These are phyloP conservation scores for Paraphaeosphaeria sporulosa DNA, from an alignment of 2,329 filamentous ascomycete species.

Conservation along the genomic window DNA sequence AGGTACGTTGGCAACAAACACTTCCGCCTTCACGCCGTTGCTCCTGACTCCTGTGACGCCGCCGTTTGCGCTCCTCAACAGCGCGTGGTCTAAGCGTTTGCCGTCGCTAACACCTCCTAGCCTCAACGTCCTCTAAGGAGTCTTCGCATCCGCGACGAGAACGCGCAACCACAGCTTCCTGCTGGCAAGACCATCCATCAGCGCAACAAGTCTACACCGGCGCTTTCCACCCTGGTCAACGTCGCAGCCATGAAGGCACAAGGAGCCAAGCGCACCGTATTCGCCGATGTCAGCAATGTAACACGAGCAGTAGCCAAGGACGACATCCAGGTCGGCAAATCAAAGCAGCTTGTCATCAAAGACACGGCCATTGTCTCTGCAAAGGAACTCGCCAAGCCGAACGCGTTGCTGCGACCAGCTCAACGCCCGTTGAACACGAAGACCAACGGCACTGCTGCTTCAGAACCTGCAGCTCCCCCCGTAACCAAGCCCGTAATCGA, in stretches of 20 bases:
- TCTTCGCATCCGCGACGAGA: conserved; percentile 74
- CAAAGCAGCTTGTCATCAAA: conserved; percentile 48
- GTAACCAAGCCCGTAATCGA: conserved; percentile 36
- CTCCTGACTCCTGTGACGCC: conserved; percentile 3
- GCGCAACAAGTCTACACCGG: conserved; percentile 80
- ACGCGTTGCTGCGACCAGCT: conserved; percentile 64
- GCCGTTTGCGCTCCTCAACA: conserved; percentile 15
- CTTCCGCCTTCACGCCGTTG: neutral
- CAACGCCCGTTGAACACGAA: conserved; percentile 61
- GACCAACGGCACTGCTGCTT: conserved; percentile 25
- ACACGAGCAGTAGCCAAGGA: conserved; percentile 57
- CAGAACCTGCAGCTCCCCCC: conserved; percentile 26
- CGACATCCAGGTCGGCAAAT: conserved; percentile 60
- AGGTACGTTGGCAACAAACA: conserved; percentile 42
- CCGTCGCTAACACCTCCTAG: conserved; percentile 55
- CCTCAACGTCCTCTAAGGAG: conserved; percentile 71
- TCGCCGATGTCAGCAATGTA: conserved; percentile 83
- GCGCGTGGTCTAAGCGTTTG: conserved; percentile 15
- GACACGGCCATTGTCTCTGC: conserved; percentile 36
- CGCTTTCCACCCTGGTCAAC: conserved; percentile 63
- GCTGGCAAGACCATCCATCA: conserved; percentile 69
- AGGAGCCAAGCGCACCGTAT: conserved; percentile 77
- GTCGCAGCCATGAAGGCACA: conserved; percentile 67
- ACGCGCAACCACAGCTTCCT: conserved; percentile 56
- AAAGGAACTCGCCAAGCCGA: conserved; percentile 53